A percentile compares a stretch with the other conserved stretches of the same genome.
Conservation (phyloP, 2,329 filamentous ascomycete genomes). For the Apiospora pterosperma region DNA sequence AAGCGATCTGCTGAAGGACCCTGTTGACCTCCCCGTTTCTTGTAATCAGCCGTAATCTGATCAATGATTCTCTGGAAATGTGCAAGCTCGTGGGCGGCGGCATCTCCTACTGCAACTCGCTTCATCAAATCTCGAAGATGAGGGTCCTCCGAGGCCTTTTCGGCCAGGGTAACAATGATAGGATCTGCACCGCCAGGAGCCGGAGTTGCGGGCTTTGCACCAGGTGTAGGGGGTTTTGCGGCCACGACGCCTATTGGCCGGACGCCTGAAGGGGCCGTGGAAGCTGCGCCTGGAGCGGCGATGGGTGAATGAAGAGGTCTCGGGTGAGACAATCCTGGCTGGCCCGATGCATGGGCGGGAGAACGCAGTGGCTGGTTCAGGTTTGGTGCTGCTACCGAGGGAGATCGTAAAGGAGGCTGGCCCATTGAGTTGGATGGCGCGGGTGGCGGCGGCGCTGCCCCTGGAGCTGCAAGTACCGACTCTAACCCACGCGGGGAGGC, state of each 20-base stretch:
- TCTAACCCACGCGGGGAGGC: slow-evolving; percentile 25
- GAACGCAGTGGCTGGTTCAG: slow-evolving; percentile 26
- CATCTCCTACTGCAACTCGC: slow-evolving; percentile 73
- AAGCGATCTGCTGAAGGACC: slow-evolving; percentile 53
- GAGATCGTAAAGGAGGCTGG: slow-evolving; percentile 11
- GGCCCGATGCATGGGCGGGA: slow-evolving; percentile 22
- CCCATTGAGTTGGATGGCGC: slow-evolving; percentile 3
- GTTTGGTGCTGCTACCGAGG: slow-evolving; percentile 13
- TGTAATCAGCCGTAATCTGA: slow-evolving; percentile 63
- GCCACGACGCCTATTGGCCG: neutral
- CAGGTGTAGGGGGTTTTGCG: slow-evolving; percentile 16
- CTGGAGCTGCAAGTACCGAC: slow-evolving; percentile 28
- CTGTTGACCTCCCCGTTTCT: slow-evolving; percentile 46
- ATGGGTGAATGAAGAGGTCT: slow-evolving; percentile 21
- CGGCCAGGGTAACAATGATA: slow-evolving; percentile 76
- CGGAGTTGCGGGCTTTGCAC: slow-evolving; percentile 15
- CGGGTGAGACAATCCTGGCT: slow-evolving; percentile 19
- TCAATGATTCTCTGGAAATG: slow-evolving; percentile 80
- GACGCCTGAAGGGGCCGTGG: neutral
- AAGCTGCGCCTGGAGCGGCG: slow-evolving; percentile 10
- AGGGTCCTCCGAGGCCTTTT: slow-evolving; percentile 69
- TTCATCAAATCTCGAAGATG: slow-evolving; percentile 78
- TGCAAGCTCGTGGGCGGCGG: slow-evolving; percentile 66
- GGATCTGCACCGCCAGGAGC: slow-evolving; percentile 52
- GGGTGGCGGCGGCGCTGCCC: slow-evolving; percentile 17